A percentile compares a stretch with the other conserved stretches of the same genome.
These are phyloP conservation scores for Eremothecium coryli DNA, from an alignment of 1,139 yeast species.

Conservation along the genomic window DNA sequence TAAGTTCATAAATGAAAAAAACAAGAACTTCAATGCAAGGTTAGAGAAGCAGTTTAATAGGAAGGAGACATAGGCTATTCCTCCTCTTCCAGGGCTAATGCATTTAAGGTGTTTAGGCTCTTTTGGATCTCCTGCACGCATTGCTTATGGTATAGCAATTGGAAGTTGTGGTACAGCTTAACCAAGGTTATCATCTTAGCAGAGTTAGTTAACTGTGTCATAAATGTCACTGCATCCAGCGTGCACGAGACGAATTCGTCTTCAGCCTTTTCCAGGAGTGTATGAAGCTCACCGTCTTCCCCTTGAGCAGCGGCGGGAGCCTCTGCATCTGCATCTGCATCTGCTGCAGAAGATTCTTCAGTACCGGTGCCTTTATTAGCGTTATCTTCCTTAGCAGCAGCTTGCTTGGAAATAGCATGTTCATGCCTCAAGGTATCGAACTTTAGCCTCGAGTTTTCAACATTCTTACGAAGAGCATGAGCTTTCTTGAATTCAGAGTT, in stretches of 20 bases:
- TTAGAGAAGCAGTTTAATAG: constrained; percentile 32
- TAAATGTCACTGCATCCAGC: constrained; percentile 62
- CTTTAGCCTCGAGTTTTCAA: constrained; percentile 57
- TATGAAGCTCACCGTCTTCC: constrained; percentile 10
- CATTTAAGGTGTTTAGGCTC: constrained; percentile 36
- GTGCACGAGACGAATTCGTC: constrained; percentile 74
- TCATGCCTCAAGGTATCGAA: constrained; percentile 62
- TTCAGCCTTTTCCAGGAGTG: constrained; percentile 49
- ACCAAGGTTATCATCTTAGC: constrained; percentile 53
- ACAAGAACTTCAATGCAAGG: constrained; percentile 69
- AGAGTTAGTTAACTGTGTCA: constrained; percentile 64
- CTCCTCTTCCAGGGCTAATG: constrained; percentile 24
- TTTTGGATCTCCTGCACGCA: constrained; percentile 38
- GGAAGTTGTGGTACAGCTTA: constrained; percentile 56
- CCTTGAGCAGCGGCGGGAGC: constrained; percentile 2
- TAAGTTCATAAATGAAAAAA: constrained; percentile 53
- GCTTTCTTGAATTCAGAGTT: constrained; percentile 54
- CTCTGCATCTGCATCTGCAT: constrained; percentile 5
- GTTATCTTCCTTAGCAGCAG: constrained; percentile 4
- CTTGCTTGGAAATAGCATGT: constrained; percentile 19
- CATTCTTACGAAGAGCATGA: constrained; percentile 52
- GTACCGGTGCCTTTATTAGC: neutral
- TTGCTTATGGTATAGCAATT: constrained; percentile 55
- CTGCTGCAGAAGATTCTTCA: neutral
- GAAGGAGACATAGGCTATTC: neutral